These are phyloP conservation scores for Prunus campanulata DNA, from an alignment of 306 rosid genomes.

Conservation along the genomic window DNA sequence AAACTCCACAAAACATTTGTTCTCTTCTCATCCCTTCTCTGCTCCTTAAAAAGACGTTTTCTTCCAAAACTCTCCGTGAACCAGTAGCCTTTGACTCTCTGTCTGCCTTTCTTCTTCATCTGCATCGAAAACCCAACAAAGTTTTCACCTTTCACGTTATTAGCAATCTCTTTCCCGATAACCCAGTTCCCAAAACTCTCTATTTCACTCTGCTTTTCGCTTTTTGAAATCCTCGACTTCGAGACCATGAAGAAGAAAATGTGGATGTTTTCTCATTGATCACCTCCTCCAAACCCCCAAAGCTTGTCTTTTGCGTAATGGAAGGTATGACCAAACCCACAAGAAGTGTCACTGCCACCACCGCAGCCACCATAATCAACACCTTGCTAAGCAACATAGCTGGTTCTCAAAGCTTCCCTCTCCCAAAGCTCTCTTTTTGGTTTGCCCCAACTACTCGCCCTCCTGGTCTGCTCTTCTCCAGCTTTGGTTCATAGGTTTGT, in stretches of 20 bases:
- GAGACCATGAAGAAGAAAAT: slow-evolving; percentile 47
- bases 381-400: slow-evolving; percentile 27
- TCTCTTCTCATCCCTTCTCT: background rate
- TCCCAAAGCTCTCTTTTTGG: slow-evolving; percentile 65
- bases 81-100: slow-evolving; percentile 3
- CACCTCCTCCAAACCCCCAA: slow-evolving; percentile 13
- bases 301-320: slow-evolving; percentile 36
- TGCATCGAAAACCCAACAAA: slow-evolving; percentile 33
- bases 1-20: background rate
- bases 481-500: slow-evolving; percentile 30
- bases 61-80: background rate
- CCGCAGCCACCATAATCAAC: slow-evolving; percentile 27
- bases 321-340: slow-evolving; percentile 47
- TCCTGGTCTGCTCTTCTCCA: slow-evolving; percentile 47
- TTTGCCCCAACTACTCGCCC: slow-evolving; percentile 72
- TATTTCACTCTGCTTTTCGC: background rate
- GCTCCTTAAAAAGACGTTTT: background rate
- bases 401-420: slow-evolving; percentile 35
- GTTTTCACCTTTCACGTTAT: slow-evolving; percentile 12
- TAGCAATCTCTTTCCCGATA: background rate
- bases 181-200: slow-evolving; percentile 23
- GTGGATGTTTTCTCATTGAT: slow-evolving; percentile 52
- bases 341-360: slow-evolving; percentile 6
- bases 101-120: slow-evolving; percentile 12
- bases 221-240: slow-evolving; percentile 29